A percentile compares a stretch with the other conserved stretches of the same genome.
Evolutionary conservation across 2,329 filamentous ascomycete genomes (phyloP).

Genomic region (Ophiocordyceps camponoti-leonardi): DNA sequence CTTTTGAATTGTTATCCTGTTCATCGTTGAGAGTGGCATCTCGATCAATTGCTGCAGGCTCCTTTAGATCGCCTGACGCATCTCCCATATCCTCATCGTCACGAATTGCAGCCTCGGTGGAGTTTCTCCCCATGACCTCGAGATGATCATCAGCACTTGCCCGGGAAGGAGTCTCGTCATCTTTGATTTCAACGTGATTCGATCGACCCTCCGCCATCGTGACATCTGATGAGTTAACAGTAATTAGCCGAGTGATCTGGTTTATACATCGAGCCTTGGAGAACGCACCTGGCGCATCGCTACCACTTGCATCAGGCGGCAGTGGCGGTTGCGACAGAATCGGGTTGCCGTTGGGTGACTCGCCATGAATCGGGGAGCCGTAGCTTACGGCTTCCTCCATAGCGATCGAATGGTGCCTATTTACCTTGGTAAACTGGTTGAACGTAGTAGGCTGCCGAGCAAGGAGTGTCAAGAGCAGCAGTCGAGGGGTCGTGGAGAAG

Average conservation of each 20-base stretch:
- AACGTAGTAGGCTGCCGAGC: too few species aligned
- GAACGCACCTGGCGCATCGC: slow-evolving; percentile 27
- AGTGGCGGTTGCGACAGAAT: slow-evolving; percentile 37
- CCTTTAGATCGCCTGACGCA: slow-evolving; percentile 34
- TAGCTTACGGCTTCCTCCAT: slow-evolving; percentile 45
- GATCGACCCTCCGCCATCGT: slow-evolving; percentile 38
- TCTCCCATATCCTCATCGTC: slow-evolving; percentile 76
- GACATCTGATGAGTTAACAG: slow-evolving; percentile 24
- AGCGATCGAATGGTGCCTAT: too few species aligned
- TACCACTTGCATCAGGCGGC: slow-evolving; percentile 22
- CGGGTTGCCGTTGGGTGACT: slow-evolving; percentile 38
- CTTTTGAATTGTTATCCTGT: slow-evolving; percentile 55
- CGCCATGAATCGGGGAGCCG: slow-evolving; percentile 37
- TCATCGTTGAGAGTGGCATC: slow-evolving; percentile 30
- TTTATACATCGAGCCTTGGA: neutral
- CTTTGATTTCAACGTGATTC: slow-evolving; percentile 35
- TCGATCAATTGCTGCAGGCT: slow-evolving; percentile 21
- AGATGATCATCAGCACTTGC: slow-evolving; percentile 47
- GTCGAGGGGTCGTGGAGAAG: too few species aligned
- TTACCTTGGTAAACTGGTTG: neutral
- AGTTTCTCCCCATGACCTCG: slow-evolving; percentile 47
- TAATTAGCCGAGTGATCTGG: neutral
- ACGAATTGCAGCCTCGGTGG: slow-evolving; percentile 35
- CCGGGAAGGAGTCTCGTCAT: slow-evolving; percentile 42
- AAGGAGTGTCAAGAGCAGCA: too few species aligned